phyloP scores from a whole-genome alignment of 139 green algal genomes.

The Raphidocelis subcapitata region DNA sequence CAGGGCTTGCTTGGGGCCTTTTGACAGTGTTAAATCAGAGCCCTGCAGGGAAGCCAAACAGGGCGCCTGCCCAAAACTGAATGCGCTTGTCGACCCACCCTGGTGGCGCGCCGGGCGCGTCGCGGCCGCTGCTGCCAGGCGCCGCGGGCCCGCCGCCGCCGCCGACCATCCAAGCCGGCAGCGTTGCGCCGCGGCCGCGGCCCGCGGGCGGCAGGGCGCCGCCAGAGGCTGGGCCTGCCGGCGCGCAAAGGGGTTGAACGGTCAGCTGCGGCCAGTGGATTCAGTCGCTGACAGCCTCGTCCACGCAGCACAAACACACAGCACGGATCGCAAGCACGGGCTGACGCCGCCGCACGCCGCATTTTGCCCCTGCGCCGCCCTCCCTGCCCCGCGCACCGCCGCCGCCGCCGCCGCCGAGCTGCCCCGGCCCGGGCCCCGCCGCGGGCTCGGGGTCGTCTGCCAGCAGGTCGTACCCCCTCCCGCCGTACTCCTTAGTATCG shows the following conservation, averaged over 20 bases:
- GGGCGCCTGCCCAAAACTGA: too few relatives aligned
- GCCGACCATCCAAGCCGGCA: conserved; percentile 50
- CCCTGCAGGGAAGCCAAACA: too few relatives aligned
- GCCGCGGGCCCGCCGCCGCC: too few relatives aligned
- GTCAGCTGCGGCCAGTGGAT: background rate
- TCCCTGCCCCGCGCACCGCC: background rate
- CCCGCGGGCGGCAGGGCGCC: conserved; percentile 20
- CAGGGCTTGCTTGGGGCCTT: too few relatives aligned
- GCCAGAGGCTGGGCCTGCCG: background rate
- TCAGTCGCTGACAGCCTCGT: background rate
- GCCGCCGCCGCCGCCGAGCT: background rate
- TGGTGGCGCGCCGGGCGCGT: too few relatives aligned
- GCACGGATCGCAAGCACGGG: background rate
- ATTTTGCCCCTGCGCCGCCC: background rate
- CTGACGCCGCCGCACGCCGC: background rate
- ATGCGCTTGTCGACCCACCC: too few relatives aligned
- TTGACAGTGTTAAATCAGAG: too few relatives aligned
- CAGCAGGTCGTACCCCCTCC: conserved; percentile 36
- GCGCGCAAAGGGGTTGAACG: background rate
- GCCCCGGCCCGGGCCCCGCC: background rate
- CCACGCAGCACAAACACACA: background rate
- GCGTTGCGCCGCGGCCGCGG: conserved; percentile 25
- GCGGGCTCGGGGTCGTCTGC: conserved; percentile 1
- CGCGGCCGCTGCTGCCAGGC: too few relatives aligned
- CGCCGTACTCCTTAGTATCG: conserved; percentile 36